These are phyloP conservation scores for Hypoxylon rubiginosum DNA, from an alignment of 2,329 filamentous ascomycete genomes.

Conservation along the genomic window DNA sequence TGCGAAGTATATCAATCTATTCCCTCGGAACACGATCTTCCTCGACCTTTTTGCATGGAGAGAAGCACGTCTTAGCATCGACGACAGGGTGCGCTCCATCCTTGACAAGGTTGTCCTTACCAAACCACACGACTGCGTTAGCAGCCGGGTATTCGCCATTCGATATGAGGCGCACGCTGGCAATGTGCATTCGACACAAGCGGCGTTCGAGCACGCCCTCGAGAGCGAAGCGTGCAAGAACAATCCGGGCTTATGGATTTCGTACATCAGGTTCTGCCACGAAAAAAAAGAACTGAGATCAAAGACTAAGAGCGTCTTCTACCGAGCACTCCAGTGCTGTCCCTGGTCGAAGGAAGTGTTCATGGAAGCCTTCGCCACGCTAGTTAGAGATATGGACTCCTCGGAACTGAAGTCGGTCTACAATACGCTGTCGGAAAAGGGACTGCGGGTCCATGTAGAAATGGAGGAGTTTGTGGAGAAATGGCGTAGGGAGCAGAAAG, in stretches of 20 bases:
- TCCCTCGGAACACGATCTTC: slow-evolving; percentile 83
- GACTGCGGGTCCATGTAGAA: slow-evolving; percentile 65
- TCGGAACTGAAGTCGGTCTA: slow-evolving; percentile 65
- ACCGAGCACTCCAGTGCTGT: slow-evolving; percentile 55
- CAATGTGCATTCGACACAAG: slow-evolving; percentile 63
- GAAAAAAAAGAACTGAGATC: slow-evolving; percentile 42
- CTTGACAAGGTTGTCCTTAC: slow-evolving; percentile 67
- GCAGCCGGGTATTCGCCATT: slow-evolving; percentile 64
- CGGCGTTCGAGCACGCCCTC: slow-evolving; percentile 67
- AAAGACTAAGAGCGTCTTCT: slow-evolving; percentile 50
- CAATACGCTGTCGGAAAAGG: slow-evolving; percentile 62
- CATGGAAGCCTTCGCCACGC: slow-evolving; percentile 65
- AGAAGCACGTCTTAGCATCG: slow-evolving; percentile 77
- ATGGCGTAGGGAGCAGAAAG: slow-evolving; percentile 49
- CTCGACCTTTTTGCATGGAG: slow-evolving; percentile 80
- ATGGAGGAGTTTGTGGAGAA: slow-evolving; percentile 62
- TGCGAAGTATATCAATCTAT: slow-evolving; percentile 69
- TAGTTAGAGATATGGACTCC: slow-evolving; percentile 60
- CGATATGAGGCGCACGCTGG: slow-evolving; percentile 64
- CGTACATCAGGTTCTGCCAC: slow-evolving; percentile 64
- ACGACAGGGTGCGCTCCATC: slow-evolving; percentile 80
- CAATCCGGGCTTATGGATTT: slow-evolving; percentile 62
- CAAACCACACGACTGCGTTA: slow-evolving; percentile 57
- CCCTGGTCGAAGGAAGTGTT: slow-evolving; percentile 62
- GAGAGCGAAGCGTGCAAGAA: slow-evolving; percentile 56